Evolutionary conservation across 2,329 filamentous ascomycete species (phyloP).

Genomic region (Penicillium brevicompactum): DNA sequence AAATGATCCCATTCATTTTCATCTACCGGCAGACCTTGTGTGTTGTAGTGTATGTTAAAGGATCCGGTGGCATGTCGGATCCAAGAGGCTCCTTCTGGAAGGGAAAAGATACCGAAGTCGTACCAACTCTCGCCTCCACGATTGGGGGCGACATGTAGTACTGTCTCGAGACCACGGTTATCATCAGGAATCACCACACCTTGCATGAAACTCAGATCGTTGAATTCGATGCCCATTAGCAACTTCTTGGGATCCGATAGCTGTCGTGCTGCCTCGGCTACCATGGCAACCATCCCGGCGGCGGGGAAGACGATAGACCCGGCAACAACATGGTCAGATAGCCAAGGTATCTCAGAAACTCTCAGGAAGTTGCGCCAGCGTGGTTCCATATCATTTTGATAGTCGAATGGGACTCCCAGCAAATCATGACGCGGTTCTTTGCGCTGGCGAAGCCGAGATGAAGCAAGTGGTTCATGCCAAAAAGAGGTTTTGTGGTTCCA

Average conservation of each 20-base stretch:
- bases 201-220: too few relatives aligned
- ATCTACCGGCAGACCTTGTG: too few relatives aligned
- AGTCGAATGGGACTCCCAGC: background rate
- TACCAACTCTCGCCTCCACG: too few relatives aligned
- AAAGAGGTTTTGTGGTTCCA: background rate
- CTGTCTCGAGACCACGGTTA: too few relatives aligned
- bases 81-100: too few relatives aligned
- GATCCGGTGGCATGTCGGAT: too few relatives aligned
- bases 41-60: too few relatives aligned
- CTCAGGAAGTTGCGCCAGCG: background rate
- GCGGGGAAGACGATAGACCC: background rate
- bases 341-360: background rate
- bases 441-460: background rate
- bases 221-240: too few relatives aligned
- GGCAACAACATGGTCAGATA: background rate
- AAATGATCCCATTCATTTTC: too few relatives aligned
- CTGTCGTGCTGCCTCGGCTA: background rate
- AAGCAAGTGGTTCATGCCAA: background rate
- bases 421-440: background rate
- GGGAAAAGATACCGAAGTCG: too few relatives aligned
- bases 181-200: too few relatives aligned
- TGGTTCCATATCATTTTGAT: background rate
- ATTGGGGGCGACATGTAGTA: too few relatives aligned
- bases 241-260: background rate
- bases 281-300: background rate